These are phyloP conservation scores for Aspergillus tanneri DNA, from an alignment of 2,329 filamentous ascomycete genomes.

Conservation along the genomic window DNA sequence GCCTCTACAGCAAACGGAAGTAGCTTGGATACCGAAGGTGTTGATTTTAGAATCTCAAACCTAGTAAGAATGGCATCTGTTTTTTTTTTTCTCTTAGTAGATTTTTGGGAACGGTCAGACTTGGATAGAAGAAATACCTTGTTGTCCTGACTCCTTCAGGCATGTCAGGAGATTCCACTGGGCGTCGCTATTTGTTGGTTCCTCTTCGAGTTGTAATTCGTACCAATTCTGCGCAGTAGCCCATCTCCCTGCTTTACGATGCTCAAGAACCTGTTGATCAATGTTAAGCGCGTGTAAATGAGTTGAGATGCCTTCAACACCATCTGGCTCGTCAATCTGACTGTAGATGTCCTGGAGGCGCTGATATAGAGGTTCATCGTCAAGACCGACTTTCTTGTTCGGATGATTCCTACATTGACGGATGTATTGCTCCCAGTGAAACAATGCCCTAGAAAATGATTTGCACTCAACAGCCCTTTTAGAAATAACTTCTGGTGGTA, in stretches of 20 bases:
- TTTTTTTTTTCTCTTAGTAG: not conserved
- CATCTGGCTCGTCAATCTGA: conserved; percentile 96
- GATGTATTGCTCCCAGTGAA: conserved; percentile 92
- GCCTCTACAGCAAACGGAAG: conserved; percentile 87
- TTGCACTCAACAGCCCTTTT: conserved; percentile 88
- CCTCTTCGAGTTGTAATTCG: conserved; percentile 79
- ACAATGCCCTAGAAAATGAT: conserved; percentile 86
- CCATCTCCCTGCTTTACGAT: conserved; percentile 91
- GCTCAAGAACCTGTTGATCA: conserved; percentile 88
- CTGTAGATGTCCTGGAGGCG: conserved; percentile 91
- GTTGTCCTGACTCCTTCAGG: conserved; percentile 90
- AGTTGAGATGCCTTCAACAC: conserved; percentile 88
- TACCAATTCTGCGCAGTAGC: conserved; percentile 97
- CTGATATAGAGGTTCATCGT: conserved; percentile 65
- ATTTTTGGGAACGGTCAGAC: not conserved
- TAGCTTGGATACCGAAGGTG: conserved; percentile 59
- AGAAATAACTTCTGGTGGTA: conserved; percentile 72
- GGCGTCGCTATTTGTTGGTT: conserved; percentile 71
- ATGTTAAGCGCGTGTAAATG: conserved; percentile 84
- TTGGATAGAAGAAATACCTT: conserved; percentile 65
- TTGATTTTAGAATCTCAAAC: conserved; percentile 68
- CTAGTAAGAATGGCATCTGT: conserved; percentile 82
- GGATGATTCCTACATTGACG: conserved; percentile 52
- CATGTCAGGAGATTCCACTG: conserved; percentile 84
- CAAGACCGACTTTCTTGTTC: conserved; percentile 52